These are phyloP conservation scores for Stellera chamaejasme DNA, from an alignment of 345 rosid species.

Conservation along the genomic window DNA sequence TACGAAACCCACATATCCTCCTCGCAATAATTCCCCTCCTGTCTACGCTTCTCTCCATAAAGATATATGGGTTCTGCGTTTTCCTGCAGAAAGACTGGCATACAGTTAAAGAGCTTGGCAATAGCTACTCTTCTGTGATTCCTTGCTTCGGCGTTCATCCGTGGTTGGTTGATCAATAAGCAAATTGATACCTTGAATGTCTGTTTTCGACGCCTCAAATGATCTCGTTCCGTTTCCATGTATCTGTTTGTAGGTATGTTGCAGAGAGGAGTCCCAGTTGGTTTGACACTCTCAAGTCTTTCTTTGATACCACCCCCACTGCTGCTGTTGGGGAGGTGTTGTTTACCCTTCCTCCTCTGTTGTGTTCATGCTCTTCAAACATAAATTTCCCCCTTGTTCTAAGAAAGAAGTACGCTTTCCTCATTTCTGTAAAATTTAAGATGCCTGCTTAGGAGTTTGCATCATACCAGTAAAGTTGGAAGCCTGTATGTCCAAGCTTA, in stretches of 20 bases:
- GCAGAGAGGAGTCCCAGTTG: constrained; percentile 66
- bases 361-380: neutral
- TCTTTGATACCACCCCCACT: constrained; percentile 55
- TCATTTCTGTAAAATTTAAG: no score
- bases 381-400: no score
- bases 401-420: no score
- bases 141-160: constrained; percentile 98
- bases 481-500: no score
- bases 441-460: no score
- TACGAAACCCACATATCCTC: neutral
- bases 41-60: neutral
- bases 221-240: neutral
- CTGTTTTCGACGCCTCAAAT: neutral
- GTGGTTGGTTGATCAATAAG: constrained; percentile 29
- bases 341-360: neutral
- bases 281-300: constrained; percentile 59
- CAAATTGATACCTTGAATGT: neutral
- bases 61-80: constrained; percentile 1
- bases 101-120: constrained; percentile 68
- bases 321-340: constrained; percentile 94
- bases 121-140: constrained; percentile 48
- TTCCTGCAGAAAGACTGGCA: constrained; percentile 68
- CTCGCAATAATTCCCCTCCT: neutral
- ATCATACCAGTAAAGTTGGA: no score
- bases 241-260: constrained; percentile 37